Conservation (phyloP, 1,284 basidiomycete species). For the Mycena sp. region DNA sequence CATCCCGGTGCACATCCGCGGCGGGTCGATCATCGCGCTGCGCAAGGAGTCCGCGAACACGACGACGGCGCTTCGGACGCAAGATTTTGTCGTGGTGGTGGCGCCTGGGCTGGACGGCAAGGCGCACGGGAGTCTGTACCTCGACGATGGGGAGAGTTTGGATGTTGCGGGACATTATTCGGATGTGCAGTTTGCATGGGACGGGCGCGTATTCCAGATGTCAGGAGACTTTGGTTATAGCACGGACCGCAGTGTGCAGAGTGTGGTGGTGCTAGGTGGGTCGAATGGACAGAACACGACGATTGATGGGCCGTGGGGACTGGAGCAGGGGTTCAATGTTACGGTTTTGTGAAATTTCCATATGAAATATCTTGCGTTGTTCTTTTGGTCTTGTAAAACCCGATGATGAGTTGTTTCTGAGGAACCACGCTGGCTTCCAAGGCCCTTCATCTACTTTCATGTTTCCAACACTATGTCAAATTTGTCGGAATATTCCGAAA, state of each 20-base stretch:
- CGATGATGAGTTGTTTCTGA: too few relatives aligned
- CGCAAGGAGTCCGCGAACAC: not conserved
- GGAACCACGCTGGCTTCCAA: too few relatives aligned
- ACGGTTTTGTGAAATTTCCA: not conserved
- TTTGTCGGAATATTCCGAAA: too few relatives aligned
- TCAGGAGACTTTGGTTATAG: not conserved
- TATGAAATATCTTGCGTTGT: too few relatives aligned
- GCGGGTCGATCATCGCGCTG: not conserved
- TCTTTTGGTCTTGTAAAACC: not conserved
- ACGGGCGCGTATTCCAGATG: not conserved
- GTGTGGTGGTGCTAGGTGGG: not conserved
- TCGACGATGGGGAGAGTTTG: conserved; percentile 1
- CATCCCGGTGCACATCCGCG: conserved; percentile 2
- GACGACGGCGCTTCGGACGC: not conserved
- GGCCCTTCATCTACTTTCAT: too few relatives aligned
- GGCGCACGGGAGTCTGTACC: not conserved
- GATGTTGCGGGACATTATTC: not conserved
- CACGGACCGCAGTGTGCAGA: not conserved
- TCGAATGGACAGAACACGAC: not conserved
- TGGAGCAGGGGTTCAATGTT: not conserved
- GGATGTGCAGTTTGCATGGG: not conserved
- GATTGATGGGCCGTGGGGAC: not conserved
- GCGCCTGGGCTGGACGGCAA: not conserved
- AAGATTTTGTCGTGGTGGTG: not conserved
- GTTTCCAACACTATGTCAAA: too few relatives aligned